Percentiles rank a stretch among this genome's conserved stretches.
Conservation (phyloP, 2,329 filamentous ascomycete species). For the Blastomyces gilchristii region DNA sequence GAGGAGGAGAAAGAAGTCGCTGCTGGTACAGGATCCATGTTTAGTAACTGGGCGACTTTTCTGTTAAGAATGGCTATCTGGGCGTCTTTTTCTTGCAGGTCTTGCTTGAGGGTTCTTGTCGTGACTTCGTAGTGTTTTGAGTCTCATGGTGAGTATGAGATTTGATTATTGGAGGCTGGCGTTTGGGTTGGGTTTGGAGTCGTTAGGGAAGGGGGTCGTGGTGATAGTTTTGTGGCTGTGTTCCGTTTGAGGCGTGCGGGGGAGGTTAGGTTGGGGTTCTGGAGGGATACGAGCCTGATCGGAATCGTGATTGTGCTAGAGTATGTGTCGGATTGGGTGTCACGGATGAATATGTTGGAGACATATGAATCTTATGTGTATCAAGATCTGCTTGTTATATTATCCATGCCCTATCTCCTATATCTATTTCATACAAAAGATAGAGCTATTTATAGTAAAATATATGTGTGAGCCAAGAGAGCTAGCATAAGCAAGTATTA, state of each 20-base stretch:
- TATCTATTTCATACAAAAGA: too few species aligned
- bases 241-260: neutral
- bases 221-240: neutral
- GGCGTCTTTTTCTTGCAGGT: conserved; percentile 18
- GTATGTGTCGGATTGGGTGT: too few species aligned
- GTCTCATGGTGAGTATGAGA: neutral
- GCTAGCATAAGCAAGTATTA: too few species aligned
- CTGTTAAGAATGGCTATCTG: conserved; percentile 22
- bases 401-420: too few species aligned
- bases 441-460: too few species aligned
- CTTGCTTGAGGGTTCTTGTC: conserved; percentile 17
- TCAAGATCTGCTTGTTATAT: too few species aligned
- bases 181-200: neutral
- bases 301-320: neutral
- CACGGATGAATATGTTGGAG: too few species aligned
- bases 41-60: conserved; percentile 19
- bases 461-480: too few species aligned
- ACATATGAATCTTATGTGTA: too few species aligned
- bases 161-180: neutral
- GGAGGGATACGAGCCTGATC: neutral
- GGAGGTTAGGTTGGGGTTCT: neutral
- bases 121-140: neutral
- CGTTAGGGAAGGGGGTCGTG: neutral
- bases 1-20: neutral
- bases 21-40: conserved; percentile 9